Percentiles rank a stretch among this genome's conserved stretches.
Conservation (phyloP, 2,329 filamentous ascomycete species). For the Pyrenophora tritici-repentis region DNA sequence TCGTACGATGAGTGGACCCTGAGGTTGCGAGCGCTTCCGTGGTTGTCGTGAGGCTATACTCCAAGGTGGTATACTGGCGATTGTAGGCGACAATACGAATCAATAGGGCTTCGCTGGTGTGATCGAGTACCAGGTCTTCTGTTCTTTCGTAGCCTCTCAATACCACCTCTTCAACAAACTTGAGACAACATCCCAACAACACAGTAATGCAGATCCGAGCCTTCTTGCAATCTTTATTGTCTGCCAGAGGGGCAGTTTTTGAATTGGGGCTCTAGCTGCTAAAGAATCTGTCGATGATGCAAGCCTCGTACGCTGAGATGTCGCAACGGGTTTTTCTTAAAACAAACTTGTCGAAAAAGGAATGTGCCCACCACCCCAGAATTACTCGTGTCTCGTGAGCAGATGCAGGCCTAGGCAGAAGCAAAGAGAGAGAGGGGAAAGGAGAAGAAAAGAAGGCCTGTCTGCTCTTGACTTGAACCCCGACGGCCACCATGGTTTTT, state of each 20-base stretch:
- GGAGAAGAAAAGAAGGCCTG: conserved; percentile 1
- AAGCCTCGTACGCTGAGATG: no score
- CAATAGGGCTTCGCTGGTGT: not conserved
- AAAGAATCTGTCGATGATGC: no score
- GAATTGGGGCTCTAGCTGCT: no score
- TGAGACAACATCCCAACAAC: conserved; percentile 7
- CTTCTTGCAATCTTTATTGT: no score
- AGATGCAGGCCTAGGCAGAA: no score
- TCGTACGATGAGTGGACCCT: no score
- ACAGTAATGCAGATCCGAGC: not conserved
- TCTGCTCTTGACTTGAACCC: conserved; percentile 3
- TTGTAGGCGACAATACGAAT: not conserved
- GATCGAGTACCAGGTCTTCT: not conserved
- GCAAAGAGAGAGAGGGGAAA: not conserved
- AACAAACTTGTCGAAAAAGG: not conserved
- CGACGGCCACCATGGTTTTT: conserved; percentile 8
- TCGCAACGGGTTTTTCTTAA: no score
- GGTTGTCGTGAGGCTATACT: not conserved
- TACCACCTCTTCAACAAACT: conserved; percentile 7
- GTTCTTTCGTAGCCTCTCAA: conserved; percentile 7
- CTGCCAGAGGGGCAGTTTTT: no score
- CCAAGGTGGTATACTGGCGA: not conserved
- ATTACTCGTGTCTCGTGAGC: no score
- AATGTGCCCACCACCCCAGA: no score
- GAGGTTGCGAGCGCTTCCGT: no score